Base-by-base conservation (phyloP, 257 asterid species). In the Primulina tabacum region DNA sequence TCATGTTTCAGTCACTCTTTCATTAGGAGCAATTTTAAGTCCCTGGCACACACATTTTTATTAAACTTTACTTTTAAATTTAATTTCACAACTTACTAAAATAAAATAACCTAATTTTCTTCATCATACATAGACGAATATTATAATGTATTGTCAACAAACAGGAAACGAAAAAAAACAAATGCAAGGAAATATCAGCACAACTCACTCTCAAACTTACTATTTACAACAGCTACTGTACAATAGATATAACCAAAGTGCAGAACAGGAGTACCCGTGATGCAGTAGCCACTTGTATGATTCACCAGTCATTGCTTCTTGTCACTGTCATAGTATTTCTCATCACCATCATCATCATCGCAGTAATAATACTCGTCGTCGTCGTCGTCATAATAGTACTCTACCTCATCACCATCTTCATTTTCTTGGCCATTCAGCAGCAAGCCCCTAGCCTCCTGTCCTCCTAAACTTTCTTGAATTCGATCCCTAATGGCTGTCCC, bases 401-500 rank as follows among this genome's bases (percentile, higher is more conserved):
- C 84, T 2, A 79, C 79, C 9, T 71, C 88, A 20, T 81, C 88
- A 43, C 75, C 14, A 3, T 38, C 14, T 1, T 38, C 50, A 9
- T 38, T 79, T 43, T 65, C 81, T 4, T 47, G 59, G 33, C 84
- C 84, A 63, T 71, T 53, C 40, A 58, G 78, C 71, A 85, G 77
- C 62, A 80, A 60, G 3, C 78, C 81, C n/a, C 76, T 67, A 2
- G 67, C 73, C 12, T 75, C 81, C 32, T 86, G 92, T 32, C 34
- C 34, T 67, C 85, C 77, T 72, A 84, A 70, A 35, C 88, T 82
- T 73, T 88, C 95, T 73, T 85, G 90, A 75, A 85, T 83, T 34
- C 83, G 79, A 69, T 83, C 90, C 71, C 87, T 73, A 40, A 86
- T 86, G 76, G 90, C 88, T 4, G 88, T 83, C 21, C 90, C 90